Evolutionary conservation across 805 yeast species (phyloP).

Genomic region (Metschnikowia sp.): DNA sequence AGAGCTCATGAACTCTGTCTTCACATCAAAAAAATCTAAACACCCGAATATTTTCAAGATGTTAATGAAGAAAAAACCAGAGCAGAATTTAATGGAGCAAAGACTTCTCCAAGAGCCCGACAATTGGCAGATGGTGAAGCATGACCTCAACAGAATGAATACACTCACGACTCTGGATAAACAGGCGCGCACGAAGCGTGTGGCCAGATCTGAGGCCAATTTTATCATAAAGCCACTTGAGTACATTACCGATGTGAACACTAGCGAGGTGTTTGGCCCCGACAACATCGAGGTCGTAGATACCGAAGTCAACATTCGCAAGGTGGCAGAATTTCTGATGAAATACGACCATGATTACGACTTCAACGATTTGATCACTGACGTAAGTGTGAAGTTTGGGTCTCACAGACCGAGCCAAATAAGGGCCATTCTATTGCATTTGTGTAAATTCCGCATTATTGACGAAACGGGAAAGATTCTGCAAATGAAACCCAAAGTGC

Average conservation of each 20-base stretch:
- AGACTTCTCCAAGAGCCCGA: conserved; percentile 41
- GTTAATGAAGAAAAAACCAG: conserved; percentile 31
- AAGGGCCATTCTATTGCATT: conserved; percentile 60
- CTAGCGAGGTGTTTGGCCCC: conserved; percentile 33
- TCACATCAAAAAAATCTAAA: conserved; percentile 39
- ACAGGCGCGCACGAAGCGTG: conserved; percentile 63
- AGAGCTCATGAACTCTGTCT: conserved; percentile 37
- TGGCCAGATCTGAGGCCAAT: conserved; percentile 34
- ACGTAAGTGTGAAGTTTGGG: conserved; percentile 36
- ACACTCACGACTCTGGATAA: conserved; percentile 67
- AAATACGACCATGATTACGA: conserved; percentile 28
- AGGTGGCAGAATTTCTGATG: conserved; percentile 33
- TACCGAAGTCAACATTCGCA: conserved; percentile 18
- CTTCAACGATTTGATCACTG: conserved; percentile 41
- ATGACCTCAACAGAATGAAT: conserved; percentile 59
- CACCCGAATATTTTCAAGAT: conserved; percentile 47
- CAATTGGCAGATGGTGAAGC: conserved; percentile 31
- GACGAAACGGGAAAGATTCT: conserved; percentile 35
- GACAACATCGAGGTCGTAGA: conserved; percentile 12
- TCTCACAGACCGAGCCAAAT: conserved; percentile 49
- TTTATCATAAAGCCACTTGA: conserved; percentile 43
- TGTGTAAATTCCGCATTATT: conserved; percentile 58
- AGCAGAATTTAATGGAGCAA: conserved; percentile 37
- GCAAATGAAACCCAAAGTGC: conserved; percentile 40
- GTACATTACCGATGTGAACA: conserved; percentile 39